Evolutionary conservation across 108 stramenopile genomes (phyloP).

Genomic region (Cylindrotheca fusiformis): DNA sequence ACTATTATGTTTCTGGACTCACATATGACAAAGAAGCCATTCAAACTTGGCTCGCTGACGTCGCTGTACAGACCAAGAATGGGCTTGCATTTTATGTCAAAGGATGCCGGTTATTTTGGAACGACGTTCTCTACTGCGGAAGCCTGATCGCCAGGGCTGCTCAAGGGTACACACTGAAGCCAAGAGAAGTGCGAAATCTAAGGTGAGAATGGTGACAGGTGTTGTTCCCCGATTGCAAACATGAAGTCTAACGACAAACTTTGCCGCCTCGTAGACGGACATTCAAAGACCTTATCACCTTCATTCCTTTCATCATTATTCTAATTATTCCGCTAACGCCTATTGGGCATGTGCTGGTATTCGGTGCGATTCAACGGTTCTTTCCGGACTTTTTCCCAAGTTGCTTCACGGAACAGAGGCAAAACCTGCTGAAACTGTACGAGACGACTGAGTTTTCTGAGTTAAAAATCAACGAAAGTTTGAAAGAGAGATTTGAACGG

Average conservation of each 20-base stretch:
- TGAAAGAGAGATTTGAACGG: conserved; percentile 21
- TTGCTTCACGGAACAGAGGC: conserved; percentile 94
- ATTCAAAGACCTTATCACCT: conserved; percentile 92
- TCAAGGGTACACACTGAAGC: conserved; percentile 92
- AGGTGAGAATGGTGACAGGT: conserved; percentile 42
- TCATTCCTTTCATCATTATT: conserved; percentile 96
- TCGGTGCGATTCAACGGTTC: conserved; percentile 95
- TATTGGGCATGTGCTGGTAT: conserved; percentile 95
- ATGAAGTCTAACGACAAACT: no score
- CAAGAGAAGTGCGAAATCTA: conserved; percentile 93
- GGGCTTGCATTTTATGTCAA: conserved; percentile 83
- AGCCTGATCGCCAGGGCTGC: conserved; percentile 80
- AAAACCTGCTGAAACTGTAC: conserved; percentile 88
- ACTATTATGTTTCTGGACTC: conserved; percentile 80
- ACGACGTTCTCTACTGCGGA: conserved; percentile 80
- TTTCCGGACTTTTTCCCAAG: conserved; percentile 98
- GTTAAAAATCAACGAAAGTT: conserved; percentile 77
- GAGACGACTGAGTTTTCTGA: conserved; percentile 85
- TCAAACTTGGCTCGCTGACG: conserved; percentile 53
- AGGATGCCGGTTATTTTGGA: conserved; percentile 73
- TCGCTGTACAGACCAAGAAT: conserved; percentile 60
- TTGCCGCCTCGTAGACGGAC: conserved; percentile 62
- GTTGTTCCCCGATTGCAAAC: not conserved
- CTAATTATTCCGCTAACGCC: conserved; percentile 94
- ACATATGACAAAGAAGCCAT: conserved; percentile 77